Evolutionary conservation across 2,329 filamentous ascomycete genomes (phyloP).

Genomic region (Phyllosticta citriasiana): DNA sequence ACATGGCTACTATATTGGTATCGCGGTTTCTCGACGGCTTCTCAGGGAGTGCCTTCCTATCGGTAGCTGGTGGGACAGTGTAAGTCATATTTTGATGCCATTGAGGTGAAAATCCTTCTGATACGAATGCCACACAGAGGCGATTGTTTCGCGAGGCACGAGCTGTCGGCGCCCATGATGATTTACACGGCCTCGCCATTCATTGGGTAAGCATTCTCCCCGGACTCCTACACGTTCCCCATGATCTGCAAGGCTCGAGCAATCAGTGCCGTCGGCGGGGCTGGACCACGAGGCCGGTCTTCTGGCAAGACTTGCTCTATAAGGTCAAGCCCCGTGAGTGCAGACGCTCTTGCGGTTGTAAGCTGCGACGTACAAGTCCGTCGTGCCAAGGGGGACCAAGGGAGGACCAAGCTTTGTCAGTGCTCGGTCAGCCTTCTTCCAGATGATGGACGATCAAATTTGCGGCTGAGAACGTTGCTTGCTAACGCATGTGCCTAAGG

Average conservation of each 20-base stretch:
- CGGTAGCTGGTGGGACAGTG: slow-evolving; percentile 74
- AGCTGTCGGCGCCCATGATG: slow-evolving; percentile 59
- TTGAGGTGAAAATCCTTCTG: too few species aligned
- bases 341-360: not conserved
- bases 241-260: slow-evolving; percentile 5
- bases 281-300: not conserved
- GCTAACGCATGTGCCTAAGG: slow-evolving; percentile 20
- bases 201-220: slow-evolving; percentile 31
- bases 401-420: not conserved
- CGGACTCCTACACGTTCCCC: not conserved
- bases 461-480: not conserved
- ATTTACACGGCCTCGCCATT: slow-evolving; percentile 49
- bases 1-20: slow-evolving; percentile 71
- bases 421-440: not conserved
- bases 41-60: slow-evolving; percentile 51
- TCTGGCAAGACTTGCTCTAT: not conserved
- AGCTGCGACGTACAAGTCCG: not conserved
- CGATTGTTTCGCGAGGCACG: slow-evolving; percentile 58
- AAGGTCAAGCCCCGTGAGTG: not conserved
- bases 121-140: slow-evolving; percentile 29
- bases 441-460: not conserved
- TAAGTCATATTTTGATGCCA: too few species aligned
- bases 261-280: not conserved
- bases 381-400: not conserved
- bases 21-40: slow-evolving; percentile 69